These are phyloP conservation scores for Claviceps sp. DNA, from an alignment of 2,329 filamentous ascomycete species.

Conservation along the genomic window DNA sequence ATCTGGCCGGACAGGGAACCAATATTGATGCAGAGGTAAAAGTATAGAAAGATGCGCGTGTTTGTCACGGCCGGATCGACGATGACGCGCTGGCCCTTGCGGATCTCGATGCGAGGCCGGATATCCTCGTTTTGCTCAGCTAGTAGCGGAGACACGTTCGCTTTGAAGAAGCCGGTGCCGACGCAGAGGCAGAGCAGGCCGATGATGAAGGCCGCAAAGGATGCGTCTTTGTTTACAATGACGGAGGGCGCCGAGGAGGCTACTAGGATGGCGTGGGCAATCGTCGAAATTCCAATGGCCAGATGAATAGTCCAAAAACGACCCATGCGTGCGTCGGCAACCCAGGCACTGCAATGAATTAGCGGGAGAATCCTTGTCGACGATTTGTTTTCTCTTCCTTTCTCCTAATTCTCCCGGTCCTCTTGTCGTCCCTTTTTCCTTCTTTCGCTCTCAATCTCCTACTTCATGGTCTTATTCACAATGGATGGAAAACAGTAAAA, in stretches of 20 bases:
- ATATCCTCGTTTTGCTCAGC: conserved; percentile 55
- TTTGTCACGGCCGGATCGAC: conserved; percentile 57
- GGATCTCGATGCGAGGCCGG: conserved; percentile 41
- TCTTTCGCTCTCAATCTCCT: not conserved
- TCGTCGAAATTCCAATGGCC: conserved; percentile 50
- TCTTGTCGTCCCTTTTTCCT: not conserved
- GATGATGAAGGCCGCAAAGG: conserved; percentile 56
- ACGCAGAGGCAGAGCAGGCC: conserved; percentile 42
- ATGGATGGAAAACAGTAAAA: not conserved
- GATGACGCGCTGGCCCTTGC: conserved; percentile 49
- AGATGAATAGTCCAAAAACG: conserved; percentile 61
- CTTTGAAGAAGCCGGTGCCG: conserved; percentile 70
- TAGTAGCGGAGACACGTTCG: conserved; percentile 60
- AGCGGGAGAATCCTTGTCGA: not conserved
- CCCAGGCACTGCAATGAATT: conserved; percentile 24
- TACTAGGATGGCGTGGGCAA: conserved; percentile 54
- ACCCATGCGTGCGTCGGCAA: conserved; percentile 59
- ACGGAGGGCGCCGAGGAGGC: conserved; percentile 49
- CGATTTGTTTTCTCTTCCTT: not conserved
- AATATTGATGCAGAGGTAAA: conserved; percentile 44
- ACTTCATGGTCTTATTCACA: not conserved
- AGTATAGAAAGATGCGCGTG: conserved; percentile 54
- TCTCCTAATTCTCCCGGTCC: not conserved
- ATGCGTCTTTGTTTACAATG: conserved; percentile 41
- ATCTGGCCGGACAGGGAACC: conserved; percentile 45